Conservation (phyloP, 345 rosid species). For the Dovyalis caffra region DNA sequence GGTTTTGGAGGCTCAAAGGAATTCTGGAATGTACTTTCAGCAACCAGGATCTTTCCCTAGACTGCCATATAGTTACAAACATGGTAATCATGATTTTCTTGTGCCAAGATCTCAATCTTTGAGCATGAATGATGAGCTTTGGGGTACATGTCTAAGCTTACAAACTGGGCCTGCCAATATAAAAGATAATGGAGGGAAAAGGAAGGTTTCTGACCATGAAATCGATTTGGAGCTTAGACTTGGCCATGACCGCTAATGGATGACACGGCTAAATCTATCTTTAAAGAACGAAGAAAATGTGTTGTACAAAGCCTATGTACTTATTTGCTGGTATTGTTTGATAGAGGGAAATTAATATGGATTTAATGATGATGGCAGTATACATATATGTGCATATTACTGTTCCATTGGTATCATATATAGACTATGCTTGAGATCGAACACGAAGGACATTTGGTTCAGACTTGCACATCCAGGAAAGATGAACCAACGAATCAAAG, state of each 20-base stretch:
- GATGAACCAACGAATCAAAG: neutral
- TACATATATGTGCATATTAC: neutral
- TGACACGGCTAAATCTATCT: neutral
- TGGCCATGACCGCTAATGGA: constrained; percentile 42
- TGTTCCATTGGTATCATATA: too few relatives aligned
- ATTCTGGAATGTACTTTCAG: constrained; percentile 38
- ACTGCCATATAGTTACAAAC: constrained; percentile 1
- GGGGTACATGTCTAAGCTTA: constrained; percentile 57
- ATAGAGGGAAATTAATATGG: neutral
- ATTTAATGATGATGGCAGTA: neutral
- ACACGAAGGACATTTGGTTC: neutral
- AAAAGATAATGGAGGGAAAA: constrained; percentile 24
- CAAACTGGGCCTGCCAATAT: constrained; percentile 31
- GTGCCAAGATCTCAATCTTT: constrained; percentile 17
- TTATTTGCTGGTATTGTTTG: neutral
- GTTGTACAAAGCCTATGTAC: neutral
- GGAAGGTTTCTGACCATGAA: constrained; percentile 38
- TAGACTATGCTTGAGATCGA: neutral
- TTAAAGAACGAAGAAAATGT: neutral
- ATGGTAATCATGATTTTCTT: constrained; percentile 10
- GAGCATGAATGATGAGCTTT: constrained; percentile 31
- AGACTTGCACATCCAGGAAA: neutral
- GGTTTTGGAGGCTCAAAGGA: constrained; percentile 25
- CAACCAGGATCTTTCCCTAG: constrained; percentile 24
- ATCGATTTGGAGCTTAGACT: constrained; percentile 90